Base-by-base conservation (phyloP, 176 grass and related monocot genomes). In the Paspalum vaginatum region DNA sequence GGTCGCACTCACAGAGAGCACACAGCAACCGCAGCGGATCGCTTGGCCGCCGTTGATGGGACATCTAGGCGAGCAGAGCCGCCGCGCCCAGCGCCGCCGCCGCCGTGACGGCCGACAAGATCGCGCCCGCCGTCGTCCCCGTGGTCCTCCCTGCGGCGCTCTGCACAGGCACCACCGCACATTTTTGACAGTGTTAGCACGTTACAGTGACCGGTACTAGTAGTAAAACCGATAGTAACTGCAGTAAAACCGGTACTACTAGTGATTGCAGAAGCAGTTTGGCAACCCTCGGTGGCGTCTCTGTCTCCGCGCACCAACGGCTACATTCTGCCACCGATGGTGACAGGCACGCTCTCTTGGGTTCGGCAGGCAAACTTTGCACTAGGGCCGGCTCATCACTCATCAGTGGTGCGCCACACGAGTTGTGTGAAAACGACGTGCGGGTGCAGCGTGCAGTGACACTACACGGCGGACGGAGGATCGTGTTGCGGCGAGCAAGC, bases 251-350 rank as follows among this genome's bases (percentile, higher is more conserved):
- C n/a, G n/a, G n/a, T n/a, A n/a, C 52, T 53, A 54, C 7, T 54
- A 42, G 3, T 42, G 40, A 42, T 4, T 3, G 40, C 40, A 4
- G 40, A 6, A 6, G 40, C 6, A 42, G 6, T 42, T 42, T n/a
- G n/a, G n/a, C n/a, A 11, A 20, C 26, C 8, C 10, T 9, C 4
- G 2, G 56, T 54, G 17, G 42, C 42, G 42, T 43, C 13, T 27
- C 21, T 53, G 76, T 78, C 77, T 78, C 77, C 17, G 42, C 69
- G 79, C 54, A 40, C 54, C 54, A 61, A 81, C 79, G 79, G 66
- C 51, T 44, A 57, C 38, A 80, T 68, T 56, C 50, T 20, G 39
- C 49, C 41, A 46, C 65, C 41, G 65, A 68, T 41, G 65, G 55
- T 24, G 42, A 43, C 42, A 8, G 42, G 0, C 42, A 53, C 51